Conservation (phyloP, 2,329 filamentous ascomycete genomes). For the Fusarium sp. region DNA sequence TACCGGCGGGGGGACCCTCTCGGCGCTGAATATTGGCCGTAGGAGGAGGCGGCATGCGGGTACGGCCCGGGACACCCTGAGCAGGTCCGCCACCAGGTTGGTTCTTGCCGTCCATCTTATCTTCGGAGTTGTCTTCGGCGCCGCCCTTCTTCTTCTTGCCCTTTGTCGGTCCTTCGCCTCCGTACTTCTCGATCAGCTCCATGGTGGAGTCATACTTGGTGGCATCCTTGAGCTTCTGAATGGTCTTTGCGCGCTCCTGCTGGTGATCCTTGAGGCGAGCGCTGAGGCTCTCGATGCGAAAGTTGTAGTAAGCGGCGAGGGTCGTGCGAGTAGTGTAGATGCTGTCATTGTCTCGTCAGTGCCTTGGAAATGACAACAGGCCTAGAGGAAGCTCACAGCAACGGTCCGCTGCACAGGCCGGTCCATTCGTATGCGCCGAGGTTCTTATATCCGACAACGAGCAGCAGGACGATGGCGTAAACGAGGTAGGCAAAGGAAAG, state of each 20-base stretch:
- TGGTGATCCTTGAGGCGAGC: conserved; percentile 79
- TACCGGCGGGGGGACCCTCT: conserved; percentile 44
- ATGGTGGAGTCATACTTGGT: conserved; percentile 97
- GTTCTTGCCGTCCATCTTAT: conserved; percentile 33
- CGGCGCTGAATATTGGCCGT: conserved; percentile 71
- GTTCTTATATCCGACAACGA: conserved; percentile 87
- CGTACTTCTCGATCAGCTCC: conserved; percentile 94
- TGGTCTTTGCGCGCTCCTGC: conserved; percentile 84
- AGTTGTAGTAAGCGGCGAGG: conserved; percentile 81
- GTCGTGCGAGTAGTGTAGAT: conserved; percentile 80
- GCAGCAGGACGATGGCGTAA: conserved; percentile 81
- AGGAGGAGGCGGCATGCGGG: conserved; percentile 66
- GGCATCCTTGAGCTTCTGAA: conserved; percentile 92
- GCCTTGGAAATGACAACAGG: neutral
- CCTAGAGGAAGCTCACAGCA: conserved; percentile 69
- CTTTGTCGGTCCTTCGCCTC: conserved; percentile 68
- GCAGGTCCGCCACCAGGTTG: conserved; percentile 1
- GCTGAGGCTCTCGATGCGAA: conserved; percentile 78
- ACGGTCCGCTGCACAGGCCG: conserved; percentile 80
- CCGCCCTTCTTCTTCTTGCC: conserved; percentile 47
- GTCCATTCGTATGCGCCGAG: conserved; percentile 84
- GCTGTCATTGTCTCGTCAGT: conserved; percentile 57
- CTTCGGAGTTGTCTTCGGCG: conserved; percentile 20
- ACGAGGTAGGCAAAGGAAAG: conserved; percentile 91
- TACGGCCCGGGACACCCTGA: conserved; percentile 52